Conservation (phyloP, 768 basidiomycete genomes). For the Xanthoconium purpureum region DNA sequence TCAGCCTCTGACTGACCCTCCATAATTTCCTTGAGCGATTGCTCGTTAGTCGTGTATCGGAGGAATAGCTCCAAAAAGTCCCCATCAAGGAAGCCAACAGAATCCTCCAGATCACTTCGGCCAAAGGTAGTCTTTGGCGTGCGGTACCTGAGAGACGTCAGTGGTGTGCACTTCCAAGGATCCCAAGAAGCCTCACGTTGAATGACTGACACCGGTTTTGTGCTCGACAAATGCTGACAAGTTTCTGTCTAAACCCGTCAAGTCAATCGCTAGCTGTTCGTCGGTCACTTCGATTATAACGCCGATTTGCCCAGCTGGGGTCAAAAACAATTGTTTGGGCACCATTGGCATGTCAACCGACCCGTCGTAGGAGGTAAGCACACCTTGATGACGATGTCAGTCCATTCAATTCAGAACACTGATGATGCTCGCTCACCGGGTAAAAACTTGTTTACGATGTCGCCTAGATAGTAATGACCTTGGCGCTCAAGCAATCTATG, state of each 20-base stretch:
- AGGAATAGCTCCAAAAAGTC: constrained; percentile 76
- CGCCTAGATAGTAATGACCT: constrained; percentile 73
- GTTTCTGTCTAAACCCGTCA: constrained; percentile 76
- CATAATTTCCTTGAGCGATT: constrained; percentile 37
- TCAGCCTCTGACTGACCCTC: not conserved
- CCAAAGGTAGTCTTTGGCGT: constrained; percentile 59
- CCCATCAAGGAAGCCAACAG: constrained; percentile 84
- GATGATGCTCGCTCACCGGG: constrained; percentile 43
- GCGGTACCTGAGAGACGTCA: constrained; percentile 51
- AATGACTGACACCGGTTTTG: constrained; percentile 57
- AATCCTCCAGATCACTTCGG: constrained; percentile 54
- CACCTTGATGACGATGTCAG: constrained; percentile 40
- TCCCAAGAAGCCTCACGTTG: constrained; percentile 43
- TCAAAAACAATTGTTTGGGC: constrained; percentile 70
- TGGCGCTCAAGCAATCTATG: constrained; percentile 53
- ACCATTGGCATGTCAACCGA: constrained; percentile 41
- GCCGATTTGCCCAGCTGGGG: constrained; percentile 77
- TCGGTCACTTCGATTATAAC: constrained; percentile 60
- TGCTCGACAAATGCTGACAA: constrained; percentile 51
- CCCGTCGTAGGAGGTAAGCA: constrained; percentile 45
- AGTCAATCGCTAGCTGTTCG: constrained; percentile 46
- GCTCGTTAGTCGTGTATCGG: constrained; percentile 36
- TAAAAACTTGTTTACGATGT: constrained; percentile 74
- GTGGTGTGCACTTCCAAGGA: not conserved
- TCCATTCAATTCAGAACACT: not conserved